Conservation (phyloP, 345 rosid species). For the Brassica nigra region DNA sequence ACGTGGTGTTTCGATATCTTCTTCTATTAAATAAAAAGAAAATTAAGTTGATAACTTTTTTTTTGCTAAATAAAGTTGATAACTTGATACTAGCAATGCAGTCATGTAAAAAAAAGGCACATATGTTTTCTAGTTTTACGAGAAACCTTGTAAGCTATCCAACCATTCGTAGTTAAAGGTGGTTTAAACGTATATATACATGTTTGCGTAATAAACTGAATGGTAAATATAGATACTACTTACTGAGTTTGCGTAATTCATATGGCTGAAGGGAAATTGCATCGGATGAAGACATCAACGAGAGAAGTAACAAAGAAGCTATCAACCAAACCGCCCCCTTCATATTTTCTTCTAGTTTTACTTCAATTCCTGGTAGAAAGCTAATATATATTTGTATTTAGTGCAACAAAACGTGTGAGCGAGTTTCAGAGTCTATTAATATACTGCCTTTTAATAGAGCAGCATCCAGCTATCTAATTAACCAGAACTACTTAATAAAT, state of each 20-base stretch:
- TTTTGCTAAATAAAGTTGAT: not conserved
- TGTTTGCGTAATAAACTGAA: not conserved
- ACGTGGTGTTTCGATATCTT: not conserved
- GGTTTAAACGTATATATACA: not conserved
- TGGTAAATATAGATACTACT: not conserved
- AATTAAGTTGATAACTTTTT: not conserved
- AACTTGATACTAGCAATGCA: not conserved
- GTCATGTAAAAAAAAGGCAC: not conserved
- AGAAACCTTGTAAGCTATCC: not conserved
- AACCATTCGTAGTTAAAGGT: not conserved
- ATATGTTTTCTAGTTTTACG: not conserved
- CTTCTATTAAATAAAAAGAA: not conserved
- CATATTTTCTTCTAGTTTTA: not conserved
- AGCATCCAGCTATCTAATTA: not conserved
- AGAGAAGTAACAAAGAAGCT: slow-evolving; percentile 1
- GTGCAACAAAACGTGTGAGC: not conserved
- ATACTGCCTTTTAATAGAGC: not conserved
- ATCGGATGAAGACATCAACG: not conserved
- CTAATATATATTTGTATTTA: not conserved
- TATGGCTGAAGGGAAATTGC: not conserved
- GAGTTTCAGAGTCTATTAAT: not conserved
- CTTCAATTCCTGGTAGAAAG: not conserved
- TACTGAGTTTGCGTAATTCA: not conserved
- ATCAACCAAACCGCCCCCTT: slow-evolving; percentile 8
- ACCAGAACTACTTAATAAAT: not conserved